Evolutionary conservation across 164 flowering plant species (phyloP), one percentile per base, ranked within the genome.

Genomic region (Sextonia rubra): DNA sequence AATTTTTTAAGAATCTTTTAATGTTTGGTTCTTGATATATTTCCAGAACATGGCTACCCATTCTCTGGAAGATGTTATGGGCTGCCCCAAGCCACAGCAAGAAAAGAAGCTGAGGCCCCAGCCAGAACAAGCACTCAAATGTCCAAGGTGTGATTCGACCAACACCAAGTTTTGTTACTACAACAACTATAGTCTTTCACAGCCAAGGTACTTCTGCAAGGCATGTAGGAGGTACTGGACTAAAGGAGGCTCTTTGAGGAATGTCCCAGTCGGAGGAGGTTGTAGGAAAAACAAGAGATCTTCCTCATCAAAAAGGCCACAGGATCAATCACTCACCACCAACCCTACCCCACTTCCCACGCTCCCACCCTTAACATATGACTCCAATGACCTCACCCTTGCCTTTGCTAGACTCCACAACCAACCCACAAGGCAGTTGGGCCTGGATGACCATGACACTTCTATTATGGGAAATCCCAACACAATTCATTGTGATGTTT

Each of bases 201-300:
- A 94, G 80, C 98, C 98, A 25, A 83, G 98, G 70, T 91, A 94
- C 83, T 94, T 94, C 74, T 94, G 99, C 87, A 94, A 94, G 76
- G 81, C 85, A 7, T 94, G 98, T 77, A 78, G 98, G 58, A 84
- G 98, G 86, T 94, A 92, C 65, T 94, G 98, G 98, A 94, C 98
- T 52, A 88, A 94, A 81, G 98, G 98, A 7, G 98, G 98, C n/a
- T 87, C 98, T 0, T 77, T 94, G 47, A 82, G 99, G 64, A 92
- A 92, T 75, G 90, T 94, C 63, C 99, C 99, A 0, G 97, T 94
- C 0, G 98, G 98, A n/a, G 98, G 98, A 32, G 98, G 97, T 0
- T 90, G 93, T 82, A 76, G 98, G 80, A 94, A 90, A 80, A 92
- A 90, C 90, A 89, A 85, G 58, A 85, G 95, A 68, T 80, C 90